Base-by-base conservation (phyloP, 805 yeast genomes). In the Komagataella populi region DNA sequence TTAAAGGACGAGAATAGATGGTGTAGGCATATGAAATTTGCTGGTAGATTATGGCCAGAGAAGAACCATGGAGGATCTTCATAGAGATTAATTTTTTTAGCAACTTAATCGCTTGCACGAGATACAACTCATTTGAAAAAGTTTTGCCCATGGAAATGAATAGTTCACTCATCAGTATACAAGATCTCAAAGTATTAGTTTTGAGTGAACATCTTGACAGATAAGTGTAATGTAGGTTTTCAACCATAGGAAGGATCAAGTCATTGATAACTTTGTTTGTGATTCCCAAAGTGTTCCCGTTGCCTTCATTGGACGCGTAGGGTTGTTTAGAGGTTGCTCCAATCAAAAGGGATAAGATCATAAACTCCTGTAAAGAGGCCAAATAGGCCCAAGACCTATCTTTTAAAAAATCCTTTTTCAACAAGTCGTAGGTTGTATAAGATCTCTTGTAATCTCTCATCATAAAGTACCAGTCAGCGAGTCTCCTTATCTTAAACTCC, bases 391-490 rank as follows among this genome's bases (percentile, higher is more conserved):
- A 87, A 0, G 93, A 87, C 65, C 82, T 84, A 59, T 84, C 93
- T 53, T 78, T 76, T 45, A 78, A 70, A 56, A 83, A 83, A 62
- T 90, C 96, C 59, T 84, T 83, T 54, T 83, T 83, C 44, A 88
- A 73, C 49, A 87, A 63, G 54, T 91, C 98, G 63, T 91, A 91
- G 1, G 88, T 84, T 1, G 85, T 71, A 60, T 84, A 83, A 2
- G 97, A 93, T 53, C 79, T 81, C 62, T 83, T 82, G 71, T 84
- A 91, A 68, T 93, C 96, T 44, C 89, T 77, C n/a, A 90, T 67
- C 81, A 93, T 87, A 59, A 91, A 80, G 6, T 89, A 81, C 87
- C 95, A 87, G 63, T 93, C 99, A 0, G 95, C 98, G 23, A 91
- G 69, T 60, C 85, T 84, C 49, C 98, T 71, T 23, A 89, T 72